Evolutionary conservation across 345 rosid species (phyloP).

Genomic region (Eucalyptus regnans): DNA sequence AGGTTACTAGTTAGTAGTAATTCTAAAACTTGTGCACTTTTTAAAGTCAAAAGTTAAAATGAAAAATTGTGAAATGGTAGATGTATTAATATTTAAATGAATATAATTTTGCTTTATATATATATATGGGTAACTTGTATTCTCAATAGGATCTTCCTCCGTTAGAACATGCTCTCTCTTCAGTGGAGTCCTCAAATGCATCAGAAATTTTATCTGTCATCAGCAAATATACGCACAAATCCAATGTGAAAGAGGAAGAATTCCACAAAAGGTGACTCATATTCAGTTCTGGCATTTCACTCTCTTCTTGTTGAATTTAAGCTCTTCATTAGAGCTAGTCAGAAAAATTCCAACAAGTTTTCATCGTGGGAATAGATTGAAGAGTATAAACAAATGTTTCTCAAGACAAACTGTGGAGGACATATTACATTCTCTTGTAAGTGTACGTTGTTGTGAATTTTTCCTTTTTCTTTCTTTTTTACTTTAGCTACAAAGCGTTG

Average conservation of each 20-base stretch:
- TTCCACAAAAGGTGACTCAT: not conserved
- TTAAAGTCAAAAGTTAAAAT: not conserved
- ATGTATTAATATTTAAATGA: no score
- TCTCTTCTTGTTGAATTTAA: not conserved
- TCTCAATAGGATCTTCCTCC: not conserved
- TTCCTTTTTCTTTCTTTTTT: not conserved
- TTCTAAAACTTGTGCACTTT: not conserved
- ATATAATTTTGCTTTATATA: not conserved
- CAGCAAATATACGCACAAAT: not conserved
- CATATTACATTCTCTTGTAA: conserved; percentile 1
- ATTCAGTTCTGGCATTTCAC: not conserved
- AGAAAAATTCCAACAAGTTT: not conserved
- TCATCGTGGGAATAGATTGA: not conserved
- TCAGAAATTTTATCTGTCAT: not conserved
- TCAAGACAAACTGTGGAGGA: conserved; percentile 2
- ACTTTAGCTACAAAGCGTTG: no score
- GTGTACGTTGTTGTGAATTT: not conserved
- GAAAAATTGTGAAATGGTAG: no score
- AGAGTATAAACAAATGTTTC: conserved; percentile 1
- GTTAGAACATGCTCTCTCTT: not conserved
- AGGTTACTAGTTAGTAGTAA: not conserved
- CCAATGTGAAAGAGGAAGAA: not conserved
- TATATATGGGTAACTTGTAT: not conserved
- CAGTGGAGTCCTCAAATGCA: not conserved
- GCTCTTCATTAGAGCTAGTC: not conserved